These are phyloP conservation scores for Hypoxylon rickii DNA, from an alignment of 495 filamentous ascomycete species.

Conservation along the genomic window DNA sequence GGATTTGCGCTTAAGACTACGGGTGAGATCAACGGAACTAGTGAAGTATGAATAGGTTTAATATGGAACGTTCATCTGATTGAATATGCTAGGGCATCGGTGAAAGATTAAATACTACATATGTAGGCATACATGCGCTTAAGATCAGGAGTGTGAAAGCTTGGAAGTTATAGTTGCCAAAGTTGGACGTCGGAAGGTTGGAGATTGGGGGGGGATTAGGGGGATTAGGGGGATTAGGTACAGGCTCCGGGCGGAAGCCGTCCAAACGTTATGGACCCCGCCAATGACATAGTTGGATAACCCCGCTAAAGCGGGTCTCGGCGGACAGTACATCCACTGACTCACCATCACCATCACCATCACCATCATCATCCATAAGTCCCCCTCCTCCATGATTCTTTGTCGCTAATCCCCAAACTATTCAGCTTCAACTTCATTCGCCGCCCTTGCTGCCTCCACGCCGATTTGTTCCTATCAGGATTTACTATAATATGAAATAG, in stretches of 20 bases:
- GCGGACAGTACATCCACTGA: no score
- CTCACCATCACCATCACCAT: no score
- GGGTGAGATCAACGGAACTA: not conserved
- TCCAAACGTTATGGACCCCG: constrained; percentile 1
- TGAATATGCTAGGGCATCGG: no score
- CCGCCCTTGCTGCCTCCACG: not conserved
- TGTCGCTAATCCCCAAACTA: not conserved
- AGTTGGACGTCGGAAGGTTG: constrained; percentile 1
- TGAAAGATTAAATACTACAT: no score
- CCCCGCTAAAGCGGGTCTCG: constrained; percentile 7
- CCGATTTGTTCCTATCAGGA: not conserved
- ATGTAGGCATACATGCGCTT: no score
- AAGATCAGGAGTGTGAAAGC: no score
- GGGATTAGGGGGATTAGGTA: no score
- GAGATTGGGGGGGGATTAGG: not conserved
- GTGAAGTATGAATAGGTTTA: not conserved
- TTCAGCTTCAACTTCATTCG: not conserved
- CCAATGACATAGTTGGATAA: not conserved
- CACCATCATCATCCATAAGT: no score
- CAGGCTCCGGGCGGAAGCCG: constrained; percentile 4
- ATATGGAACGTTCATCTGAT: no score
- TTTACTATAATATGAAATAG: not conserved
- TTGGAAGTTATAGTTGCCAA: no score
- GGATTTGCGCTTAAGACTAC: not conserved
- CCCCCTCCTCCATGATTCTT: not conserved